Conservation (phyloP, 768 basidiomycete species). For the Solioccasus polychromus region DNA sequence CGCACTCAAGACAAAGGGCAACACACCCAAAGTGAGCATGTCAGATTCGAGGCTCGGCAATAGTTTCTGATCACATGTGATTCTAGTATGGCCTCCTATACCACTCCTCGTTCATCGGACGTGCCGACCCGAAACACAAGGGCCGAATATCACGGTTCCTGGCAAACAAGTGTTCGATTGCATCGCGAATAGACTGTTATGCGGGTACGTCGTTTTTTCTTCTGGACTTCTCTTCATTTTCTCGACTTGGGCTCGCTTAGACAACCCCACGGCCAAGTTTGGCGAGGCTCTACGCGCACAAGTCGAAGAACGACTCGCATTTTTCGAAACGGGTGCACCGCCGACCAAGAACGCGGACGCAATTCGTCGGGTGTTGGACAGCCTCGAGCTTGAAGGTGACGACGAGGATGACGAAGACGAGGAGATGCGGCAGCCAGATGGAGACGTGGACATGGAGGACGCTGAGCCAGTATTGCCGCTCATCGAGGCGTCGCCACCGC, state of each 20-base stretch:
- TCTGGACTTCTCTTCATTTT: too few relatives aligned
- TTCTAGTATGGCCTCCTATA: conserved; percentile 93
- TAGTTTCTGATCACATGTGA: neutral
- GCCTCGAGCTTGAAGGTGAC: conserved; percentile 65
- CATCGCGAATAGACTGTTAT: conserved; percentile 95
- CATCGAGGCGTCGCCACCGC: conserved; percentile 53
- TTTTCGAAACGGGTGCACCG: conserved; percentile 90
- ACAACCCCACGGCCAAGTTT: conserved; percentile 85
- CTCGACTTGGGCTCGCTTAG: conserved; percentile 32
- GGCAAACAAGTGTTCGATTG: conserved; percentile 98
- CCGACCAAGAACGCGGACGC: conserved; percentile 90
- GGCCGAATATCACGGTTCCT: conserved; percentile 98
- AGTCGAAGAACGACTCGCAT: conserved; percentile 91
- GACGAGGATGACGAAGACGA: conserved; percentile 53
- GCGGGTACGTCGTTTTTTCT: conserved; percentile 67
- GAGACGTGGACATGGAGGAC: conserved; percentile 44
- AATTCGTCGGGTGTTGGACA: conserved; percentile 85
- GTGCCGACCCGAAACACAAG: conserved; percentile 92
- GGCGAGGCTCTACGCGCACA: conserved; percentile 92
- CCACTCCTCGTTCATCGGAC: conserved; percentile 95
- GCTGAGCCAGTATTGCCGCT: conserved; percentile 52
- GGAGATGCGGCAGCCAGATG: conserved; percentile 20
- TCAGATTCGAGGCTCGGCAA: neutral
- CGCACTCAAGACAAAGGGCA: conserved; percentile 97
- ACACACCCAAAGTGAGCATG: conserved; percentile 81